Evolutionary conservation across 2,329 filamentous ascomycete genomes (phyloP).

Genomic region (Pezicula carpinea): DNA sequence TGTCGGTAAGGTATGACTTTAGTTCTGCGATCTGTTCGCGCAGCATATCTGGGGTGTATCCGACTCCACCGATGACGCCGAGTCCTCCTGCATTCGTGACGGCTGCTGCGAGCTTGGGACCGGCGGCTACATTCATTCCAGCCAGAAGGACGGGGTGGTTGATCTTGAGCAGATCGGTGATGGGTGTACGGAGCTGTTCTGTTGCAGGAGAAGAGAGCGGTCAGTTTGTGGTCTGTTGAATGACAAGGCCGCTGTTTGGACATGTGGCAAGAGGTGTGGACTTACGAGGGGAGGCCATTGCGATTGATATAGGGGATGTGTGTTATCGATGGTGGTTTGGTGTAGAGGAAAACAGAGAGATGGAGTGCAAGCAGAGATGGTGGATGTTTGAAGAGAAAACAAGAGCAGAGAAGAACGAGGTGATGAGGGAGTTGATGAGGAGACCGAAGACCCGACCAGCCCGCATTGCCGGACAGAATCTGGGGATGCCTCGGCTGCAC

Average conservation of each 20-base stretch:
- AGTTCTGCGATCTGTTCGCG: conserved; percentile 91
- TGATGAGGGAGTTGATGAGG: background rate
- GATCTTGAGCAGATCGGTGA: conserved; percentile 97
- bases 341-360: background rate
- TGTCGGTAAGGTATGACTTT: conserved; percentile 81
- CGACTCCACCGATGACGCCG: conserved; percentile 91
- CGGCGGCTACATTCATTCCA: conserved; percentile 98
- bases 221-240: conserved; percentile 19
- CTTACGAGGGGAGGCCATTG: conserved; percentile 80
- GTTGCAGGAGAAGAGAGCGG: conserved; percentile 11
- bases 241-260: background rate
- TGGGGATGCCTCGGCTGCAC: background rate
- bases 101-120: conserved; percentile 90
- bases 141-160: conserved; percentile 93
- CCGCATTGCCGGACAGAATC: background rate
- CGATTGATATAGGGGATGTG: conserved; percentile 21
- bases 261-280: conserved; percentile 19
- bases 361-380: background rate
- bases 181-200: conserved; percentile 86
- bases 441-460: background rate
- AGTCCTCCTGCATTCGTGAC: conserved; percentile 96
- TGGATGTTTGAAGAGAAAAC: background rate
- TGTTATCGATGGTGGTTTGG: background rate
- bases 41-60: conserved; percentile 97
- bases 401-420: background rate